These are phyloP conservation scores for Fusarium nisikadoi DNA, from an alignment of 2,329 filamentous ascomycete species.

Conservation along the genomic window DNA sequence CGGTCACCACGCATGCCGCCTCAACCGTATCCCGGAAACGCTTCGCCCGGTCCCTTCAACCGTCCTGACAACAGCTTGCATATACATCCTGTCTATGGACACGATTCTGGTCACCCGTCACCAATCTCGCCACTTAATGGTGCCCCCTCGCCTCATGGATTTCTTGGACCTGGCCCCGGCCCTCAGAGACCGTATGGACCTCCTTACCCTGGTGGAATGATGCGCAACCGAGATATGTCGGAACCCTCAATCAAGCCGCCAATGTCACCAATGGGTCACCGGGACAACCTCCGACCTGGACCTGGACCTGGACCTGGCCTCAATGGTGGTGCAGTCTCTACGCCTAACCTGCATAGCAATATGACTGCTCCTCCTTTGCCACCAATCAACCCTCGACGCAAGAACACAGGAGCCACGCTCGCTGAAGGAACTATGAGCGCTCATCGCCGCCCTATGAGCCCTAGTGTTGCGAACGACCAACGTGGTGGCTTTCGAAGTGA, in stretches of 20 bases:
- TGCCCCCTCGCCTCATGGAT: slow-evolving; percentile 20
- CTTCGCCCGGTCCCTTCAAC: slow-evolving; percentile 39
- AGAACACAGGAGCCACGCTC: slow-evolving; percentile 52
- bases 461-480: slow-evolving; percentile 34
- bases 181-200: slow-evolving; percentile 26
- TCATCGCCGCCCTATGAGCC: slow-evolving; percentile 39
- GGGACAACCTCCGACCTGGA: slow-evolving; percentile 51
- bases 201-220: slow-evolving; percentile 42
- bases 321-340: slow-evolving; percentile 47
- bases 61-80: slow-evolving; percentile 37
- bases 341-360: slow-evolving; percentile 52
- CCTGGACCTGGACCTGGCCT: slow-evolving; percentile 51
- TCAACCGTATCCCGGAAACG: slow-evolving; percentile 47
- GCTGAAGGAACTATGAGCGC: slow-evolving; percentile 43
- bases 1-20: slow-evolving; percentile 61
- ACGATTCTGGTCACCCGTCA: slow-evolving; percentile 56
- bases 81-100: slow-evolving; percentile 39
- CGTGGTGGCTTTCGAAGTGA: slow-evolving; percentile 51
- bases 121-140: slow-evolving; percentile 54
- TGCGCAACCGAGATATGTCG: slow-evolving; percentile 61
- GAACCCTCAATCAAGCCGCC: slow-evolving; percentile 61
- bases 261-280: slow-evolving; percentile 56
- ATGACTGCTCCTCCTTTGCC: slow-evolving; percentile 61
- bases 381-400: slow-evolving; percentile 68
- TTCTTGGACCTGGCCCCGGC: slow-evolving; percentile 18